These are phyloP conservation scores for Starmera stellimalicola DNA, from an alignment of 1,139 yeast species.

Conservation along the genomic window DNA sequence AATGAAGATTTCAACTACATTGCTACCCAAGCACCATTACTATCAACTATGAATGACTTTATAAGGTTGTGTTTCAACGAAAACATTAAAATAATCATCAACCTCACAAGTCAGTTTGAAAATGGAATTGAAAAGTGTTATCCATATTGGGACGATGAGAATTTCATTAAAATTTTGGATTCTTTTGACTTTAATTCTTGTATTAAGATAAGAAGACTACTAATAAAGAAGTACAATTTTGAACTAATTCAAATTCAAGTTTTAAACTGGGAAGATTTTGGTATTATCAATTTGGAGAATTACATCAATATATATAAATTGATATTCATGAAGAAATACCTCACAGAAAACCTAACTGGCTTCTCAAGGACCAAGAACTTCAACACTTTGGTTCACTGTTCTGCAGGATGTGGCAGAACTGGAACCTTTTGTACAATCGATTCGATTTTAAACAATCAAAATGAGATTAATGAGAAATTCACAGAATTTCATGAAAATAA, in stretches of 20 bases:
- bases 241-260: slow-evolving; percentile 59
- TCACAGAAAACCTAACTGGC: slow-evolving; percentile 9
- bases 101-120: slow-evolving; percentile 52
- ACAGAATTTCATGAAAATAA: neutral
- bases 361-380: too few species aligned
- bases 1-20: slow-evolving; percentile 36
- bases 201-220: slow-evolving; percentile 29
- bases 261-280: slow-evolving; percentile 75
- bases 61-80: slow-evolving; percentile 62
- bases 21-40: slow-evolving; percentile 81
- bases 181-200: slow-evolving; percentile 10
- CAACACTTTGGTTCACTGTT: slow-evolving; percentile 61
- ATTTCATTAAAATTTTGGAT: slow-evolving; percentile 7
- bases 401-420: slow-evolving; percentile 90
- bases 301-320: slow-evolving; percentile 25
- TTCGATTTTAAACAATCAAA: slow-evolving; percentile 25
- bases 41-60: slow-evolving; percentile 64
- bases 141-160: slow-evolving; percentile 37
- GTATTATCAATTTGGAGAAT: slow-evolving; percentile 28
- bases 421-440: slow-evolving; percentile 80
- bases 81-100: slow-evolving; percentile 51
- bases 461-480: slow-evolving; percentile 6
- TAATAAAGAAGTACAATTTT: slow-evolving; percentile 20
- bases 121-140: slow-evolving; percentile 48
- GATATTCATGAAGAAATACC: slow-evolving; percentile 21